Percentiles rank a stretch among this genome's conserved stretches.
phyloP scores from a whole-genome alignment of 139 green algal genomes.

The Diplosphaera chodatii region DNA sequence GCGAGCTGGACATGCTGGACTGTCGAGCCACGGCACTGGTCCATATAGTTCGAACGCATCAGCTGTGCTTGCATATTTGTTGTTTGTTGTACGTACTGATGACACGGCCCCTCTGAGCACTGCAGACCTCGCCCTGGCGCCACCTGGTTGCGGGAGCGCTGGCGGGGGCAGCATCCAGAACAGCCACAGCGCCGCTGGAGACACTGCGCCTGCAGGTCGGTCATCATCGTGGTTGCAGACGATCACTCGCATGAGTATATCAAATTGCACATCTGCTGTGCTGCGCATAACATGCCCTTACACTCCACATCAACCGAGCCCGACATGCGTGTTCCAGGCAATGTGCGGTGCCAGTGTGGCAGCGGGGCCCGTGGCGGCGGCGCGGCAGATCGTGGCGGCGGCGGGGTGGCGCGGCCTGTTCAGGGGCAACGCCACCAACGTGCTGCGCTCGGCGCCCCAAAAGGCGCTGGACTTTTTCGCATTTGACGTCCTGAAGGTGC shows the following conservation, averaged over 20 bases:
- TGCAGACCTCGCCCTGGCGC: slow-evolving; percentile 10
- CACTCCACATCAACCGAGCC: too few relatives aligned
- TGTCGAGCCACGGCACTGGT: too few relatives aligned
- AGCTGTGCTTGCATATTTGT: too few relatives aligned
- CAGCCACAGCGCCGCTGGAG: slow-evolving; percentile 72
- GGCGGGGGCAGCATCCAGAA: slow-evolving; percentile 65
- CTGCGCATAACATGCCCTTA: too few relatives aligned
- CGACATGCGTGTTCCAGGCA: too few relatives aligned
- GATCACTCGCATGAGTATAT: too few relatives aligned
- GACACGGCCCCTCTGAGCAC: too few relatives aligned
- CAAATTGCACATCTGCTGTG: too few relatives aligned
- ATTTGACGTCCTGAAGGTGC: slow-evolving; percentile 58
- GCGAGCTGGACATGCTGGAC: too few relatives aligned
- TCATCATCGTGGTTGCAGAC: too few relatives aligned
- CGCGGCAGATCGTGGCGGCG: slow-evolving; percentile 7
- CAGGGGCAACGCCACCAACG: slow-evolving; percentile 73
- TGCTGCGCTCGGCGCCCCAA: slow-evolving; percentile 62
- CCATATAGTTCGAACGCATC: too few relatives aligned
- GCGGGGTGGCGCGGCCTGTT: slow-evolving; percentile 56
- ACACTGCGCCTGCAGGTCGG: slow-evolving; percentile 52
- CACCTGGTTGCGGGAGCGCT: slow-evolving; percentile 74
- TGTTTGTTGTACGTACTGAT: too few relatives aligned
- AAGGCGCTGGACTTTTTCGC: slow-evolving; percentile 80
- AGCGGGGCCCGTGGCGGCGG: neutral
- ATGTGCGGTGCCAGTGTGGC: slow-evolving; percentile 49